Conservation (phyloP, 2,329 filamentous ascomycete genomes). For the Paracoccidioides lutzii region DNA sequence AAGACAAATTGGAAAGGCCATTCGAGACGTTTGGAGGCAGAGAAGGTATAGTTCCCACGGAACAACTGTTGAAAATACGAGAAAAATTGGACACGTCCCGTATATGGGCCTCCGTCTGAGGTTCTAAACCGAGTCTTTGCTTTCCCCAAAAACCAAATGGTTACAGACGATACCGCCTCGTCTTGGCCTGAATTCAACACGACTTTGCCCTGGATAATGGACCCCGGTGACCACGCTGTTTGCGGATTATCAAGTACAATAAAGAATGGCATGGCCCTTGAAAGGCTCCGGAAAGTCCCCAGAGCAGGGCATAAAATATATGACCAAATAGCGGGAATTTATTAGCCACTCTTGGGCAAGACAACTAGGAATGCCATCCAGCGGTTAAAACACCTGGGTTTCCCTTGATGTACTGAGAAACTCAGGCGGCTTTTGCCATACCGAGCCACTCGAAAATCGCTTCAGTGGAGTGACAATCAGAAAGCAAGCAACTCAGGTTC, state of each 20-base stretch:
- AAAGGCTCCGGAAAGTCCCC: not conserved
- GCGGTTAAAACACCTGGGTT: too few species aligned
- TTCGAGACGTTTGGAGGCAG: not conserved
- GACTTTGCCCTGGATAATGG: not conserved
- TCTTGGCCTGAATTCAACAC: not conserved
- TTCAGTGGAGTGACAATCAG: too few species aligned
- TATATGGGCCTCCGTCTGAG: not conserved
- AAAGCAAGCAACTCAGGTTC: too few species aligned
- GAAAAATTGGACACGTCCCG: not conserved
- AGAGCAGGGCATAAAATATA: not conserved
- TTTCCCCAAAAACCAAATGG: not conserved
- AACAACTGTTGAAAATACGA: not conserved
- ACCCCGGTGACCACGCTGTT: not conserved
- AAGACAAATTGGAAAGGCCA: constrained; percentile 1
- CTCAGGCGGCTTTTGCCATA: too few species aligned
- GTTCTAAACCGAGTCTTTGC: not conserved
- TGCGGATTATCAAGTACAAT: not conserved
- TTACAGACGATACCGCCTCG: not conserved
- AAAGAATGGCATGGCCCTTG: not conserved
- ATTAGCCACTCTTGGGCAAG: too few species aligned
- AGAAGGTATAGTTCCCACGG: not conserved
- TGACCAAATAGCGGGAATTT: not conserved
- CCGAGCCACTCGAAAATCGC: too few species aligned
- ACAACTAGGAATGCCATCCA: too few species aligned
- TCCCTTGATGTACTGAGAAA: too few species aligned